Evolutionary conservation across 1,139 yeast genomes (phyloP), one percentile per base, ranked within the genome.

Genomic region (Eremothecium coryli): DNA sequence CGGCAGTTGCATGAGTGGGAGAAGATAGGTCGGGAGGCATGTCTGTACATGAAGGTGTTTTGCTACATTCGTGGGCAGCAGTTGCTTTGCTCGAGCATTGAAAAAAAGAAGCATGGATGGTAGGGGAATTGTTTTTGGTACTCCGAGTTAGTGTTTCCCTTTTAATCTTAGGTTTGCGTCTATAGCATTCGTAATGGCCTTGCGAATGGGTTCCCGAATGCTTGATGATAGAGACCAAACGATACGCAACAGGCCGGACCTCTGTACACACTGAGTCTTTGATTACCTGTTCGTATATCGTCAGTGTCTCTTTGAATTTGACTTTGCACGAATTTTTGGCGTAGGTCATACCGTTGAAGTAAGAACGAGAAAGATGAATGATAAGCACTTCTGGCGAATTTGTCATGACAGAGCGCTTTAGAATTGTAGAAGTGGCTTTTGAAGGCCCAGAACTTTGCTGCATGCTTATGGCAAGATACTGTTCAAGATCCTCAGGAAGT

Each of bases 191-290:
- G 50, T 82, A 90, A 54, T 90, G 98, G 1, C 97, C 98, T 31
- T 78, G 75, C 13, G 80, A 71, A 57, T 90, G 97, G 1, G 93
- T 76, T 0, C 97, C 98, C 35, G 77, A 74, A 53, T 90, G 98
- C 41, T 85, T 70, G 16, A 90, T 76, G 45, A 85, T 64, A 1
- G 95, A 82, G 43, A 70, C 71, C 24, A 90, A 64, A 40, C 65
- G 64, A 54, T 84, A 86, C 29, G 61, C 68, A 45, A 52, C 52
- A 4, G 44, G 45, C 12, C 38, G 35, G 5, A 39, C 36, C 2
- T 44, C 42, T 4, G 40, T 39, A 29, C 43, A 39, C 24, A 37
- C 37, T 17, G 56, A 58, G 18, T 50, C 46, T n/a, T 46, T 49
- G 5, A 52, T 54, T 5, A 44, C 51, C 32, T 62, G 64, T 13